Base-by-base conservation (phyloP, 2,329 filamentous ascomycete species). In the Lecanicillium sp. region DNA sequence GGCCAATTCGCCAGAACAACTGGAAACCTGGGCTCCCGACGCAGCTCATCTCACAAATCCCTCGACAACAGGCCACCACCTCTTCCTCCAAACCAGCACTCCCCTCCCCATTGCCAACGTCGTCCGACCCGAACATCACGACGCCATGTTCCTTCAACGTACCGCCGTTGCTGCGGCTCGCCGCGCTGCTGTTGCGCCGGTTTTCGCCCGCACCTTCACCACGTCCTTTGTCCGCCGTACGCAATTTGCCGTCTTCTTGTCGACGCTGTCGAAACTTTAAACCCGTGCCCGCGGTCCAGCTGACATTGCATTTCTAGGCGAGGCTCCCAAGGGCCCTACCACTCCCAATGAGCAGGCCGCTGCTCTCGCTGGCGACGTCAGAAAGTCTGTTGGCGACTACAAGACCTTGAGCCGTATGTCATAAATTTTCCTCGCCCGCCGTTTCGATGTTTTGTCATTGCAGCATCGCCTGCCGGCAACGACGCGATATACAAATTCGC, bases 61-160 rank as follows among this genome's bases (percentile, higher is more conserved):
- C 62, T 64, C 63, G 56, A 58, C 55, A 53, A 51, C 53, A 52
- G 51, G 52, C 47, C 45, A 46, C 44, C 44, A 45, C 43, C 40
- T 50, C 49, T 37, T 39, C 37, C 43, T 29, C 45, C 46, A 46
- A 48, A 49, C 43, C 39, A 29, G 32, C 34, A 43, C 47, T 37
- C 47, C 44, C n/a, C n/a, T n/a, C n/a, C 46, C 45, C 39, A 44
- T 42, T 33, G 41, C 39, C 43, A 48, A 43, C 45, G 22, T 47
- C 44, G 44, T 43, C 43, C 42, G 41, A 41, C 43, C 44, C 43
- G 29, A 40, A 35, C 42, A 42, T 40, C 22, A 36, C 48, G 48
- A 55, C 60, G 59, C 54, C 55, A 80, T 82, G 78, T 77, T 80
- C 53, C 59, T 81, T 59, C 73, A 78, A 69, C 78, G 78, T 59